Conservation (phyloP, 2,329 filamentous ascomycete species). For the Nemania serpens region DNA sequence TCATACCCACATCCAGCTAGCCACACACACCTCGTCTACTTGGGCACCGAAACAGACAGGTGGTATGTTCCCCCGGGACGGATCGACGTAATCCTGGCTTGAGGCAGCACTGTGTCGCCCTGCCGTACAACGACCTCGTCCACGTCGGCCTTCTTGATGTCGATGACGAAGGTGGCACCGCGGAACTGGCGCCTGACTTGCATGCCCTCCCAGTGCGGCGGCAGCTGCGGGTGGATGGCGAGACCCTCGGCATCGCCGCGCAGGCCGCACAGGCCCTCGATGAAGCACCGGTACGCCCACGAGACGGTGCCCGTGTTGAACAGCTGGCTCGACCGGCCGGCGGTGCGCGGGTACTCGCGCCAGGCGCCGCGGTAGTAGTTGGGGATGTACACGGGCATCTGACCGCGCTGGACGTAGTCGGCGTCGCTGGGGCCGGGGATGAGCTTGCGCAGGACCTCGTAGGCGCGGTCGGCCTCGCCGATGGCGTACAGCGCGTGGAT, state of each 20-base stretch:
- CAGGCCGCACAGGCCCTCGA: conserved; percentile 60
- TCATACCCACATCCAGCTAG: not conserved
- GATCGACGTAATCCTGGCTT: conserved; percentile 48
- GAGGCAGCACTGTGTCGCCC: conserved; percentile 46
- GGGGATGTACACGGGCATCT: conserved; percentile 61
- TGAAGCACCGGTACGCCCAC: conserved; percentile 60
- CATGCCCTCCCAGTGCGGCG: conserved; percentile 54
- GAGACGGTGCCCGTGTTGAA: conserved; percentile 64
- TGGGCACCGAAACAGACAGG: conserved; percentile 45
- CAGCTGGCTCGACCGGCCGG: conserved; percentile 59
- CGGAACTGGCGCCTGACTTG: conserved; percentile 55
- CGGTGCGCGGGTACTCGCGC: conserved; percentile 54
- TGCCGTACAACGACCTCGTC: conserved; percentile 47
- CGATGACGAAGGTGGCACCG: conserved; percentile 54
- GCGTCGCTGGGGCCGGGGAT: conserved; percentile 57
- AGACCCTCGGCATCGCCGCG: conserved; percentile 54
- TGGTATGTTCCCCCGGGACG: conserved; percentile 50
- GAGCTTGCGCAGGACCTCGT: conserved; percentile 55
- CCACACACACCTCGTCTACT: conserved; percentile 10
- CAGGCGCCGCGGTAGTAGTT: conserved; percentile 63
- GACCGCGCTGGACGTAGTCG: conserved; percentile 57
- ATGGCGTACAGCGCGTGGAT: conserved; percentile 58
- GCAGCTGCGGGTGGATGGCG: conserved; percentile 54
- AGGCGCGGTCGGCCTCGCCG: conserved; percentile 55
- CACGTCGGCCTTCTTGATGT: conserved; percentile 48